phyloP scores from a whole-genome alignment of 1,284 basidiomycete genomes.

The Cutaneotrichosporon sp. region DNA sequence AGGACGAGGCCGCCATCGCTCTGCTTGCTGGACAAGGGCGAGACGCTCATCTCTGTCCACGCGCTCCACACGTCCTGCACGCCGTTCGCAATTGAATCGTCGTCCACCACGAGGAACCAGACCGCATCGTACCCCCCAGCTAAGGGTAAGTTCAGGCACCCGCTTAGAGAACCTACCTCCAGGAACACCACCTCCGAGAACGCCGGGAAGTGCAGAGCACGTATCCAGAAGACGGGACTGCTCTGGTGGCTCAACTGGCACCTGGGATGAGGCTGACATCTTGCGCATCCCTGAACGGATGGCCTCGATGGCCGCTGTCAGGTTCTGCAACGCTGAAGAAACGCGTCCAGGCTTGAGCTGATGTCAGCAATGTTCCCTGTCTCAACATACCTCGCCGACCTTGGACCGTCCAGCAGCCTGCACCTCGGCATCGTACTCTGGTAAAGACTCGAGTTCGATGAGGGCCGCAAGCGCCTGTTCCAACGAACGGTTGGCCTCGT shows the following conservation, averaged over 20 bases:
- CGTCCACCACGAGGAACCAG: conserved; percentile 80
- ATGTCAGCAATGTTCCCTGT: background rate
- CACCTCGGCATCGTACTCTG: conserved; percentile 40
- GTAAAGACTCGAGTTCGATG: conserved; percentile 37
- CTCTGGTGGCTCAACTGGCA: conserved; percentile 88
- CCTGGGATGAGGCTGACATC: conserved; percentile 77
- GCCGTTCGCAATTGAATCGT: conserved; percentile 43
- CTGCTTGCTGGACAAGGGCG: conserved; percentile 75
- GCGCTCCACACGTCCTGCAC: conserved; percentile 73
- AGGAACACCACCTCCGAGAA: conserved; percentile 93
- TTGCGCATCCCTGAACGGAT: conserved; percentile 81
- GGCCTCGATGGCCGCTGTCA: conserved; percentile 56
- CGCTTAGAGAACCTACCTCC: conserved; percentile 62
- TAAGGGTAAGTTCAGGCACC: conserved; percentile 42
- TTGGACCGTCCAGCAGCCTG: conserved; percentile 9
- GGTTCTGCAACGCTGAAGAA: conserved; percentile 3
- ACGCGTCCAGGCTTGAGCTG: background rate
- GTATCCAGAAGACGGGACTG: conserved; percentile 85
- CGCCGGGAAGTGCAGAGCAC: conserved; percentile 74
- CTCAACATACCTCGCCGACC: conserved; percentile 35
- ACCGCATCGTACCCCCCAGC: conserved; percentile 97
- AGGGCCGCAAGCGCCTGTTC: conserved; percentile 39
- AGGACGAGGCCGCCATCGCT: conserved; percentile 69
- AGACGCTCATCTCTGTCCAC: conserved; percentile 74
- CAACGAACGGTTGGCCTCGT: conserved; percentile 52